Evolutionary conservation across 2,329 filamentous ascomycete species (phyloP).

Genomic region (Penicillium oxalicum): DNA sequence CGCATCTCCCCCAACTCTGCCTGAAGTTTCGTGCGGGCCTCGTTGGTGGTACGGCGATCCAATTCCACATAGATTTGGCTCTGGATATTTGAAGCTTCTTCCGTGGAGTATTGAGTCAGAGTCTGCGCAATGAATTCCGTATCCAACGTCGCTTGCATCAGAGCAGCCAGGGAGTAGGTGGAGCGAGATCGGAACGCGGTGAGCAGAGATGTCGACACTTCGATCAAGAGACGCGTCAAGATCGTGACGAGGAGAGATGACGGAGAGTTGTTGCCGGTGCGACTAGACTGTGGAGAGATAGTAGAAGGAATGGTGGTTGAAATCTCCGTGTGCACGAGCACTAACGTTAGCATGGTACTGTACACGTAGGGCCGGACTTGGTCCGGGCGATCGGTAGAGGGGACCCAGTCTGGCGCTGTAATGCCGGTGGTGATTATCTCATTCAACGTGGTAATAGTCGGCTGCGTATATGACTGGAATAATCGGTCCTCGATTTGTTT

Average conservation of each 20-base stretch:
- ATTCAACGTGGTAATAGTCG: constrained; percentile 62
- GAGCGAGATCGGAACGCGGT: constrained; percentile 65
- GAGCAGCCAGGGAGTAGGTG: constrained; percentile 67
- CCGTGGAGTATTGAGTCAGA: constrained; percentile 79
- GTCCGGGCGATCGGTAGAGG: constrained; percentile 54
- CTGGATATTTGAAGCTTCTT: constrained; percentile 73
- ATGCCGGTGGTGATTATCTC: constrained; percentile 69
- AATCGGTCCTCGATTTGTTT: constrained; percentile 83
- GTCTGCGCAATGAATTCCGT: constrained; percentile 97
- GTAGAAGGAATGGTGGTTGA: constrained; percentile 64
- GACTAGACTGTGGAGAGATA: constrained; percentile 68
- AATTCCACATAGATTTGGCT: constrained; percentile 87
- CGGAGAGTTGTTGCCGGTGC: constrained; percentile 60
- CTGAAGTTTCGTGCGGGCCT: constrained; percentile 72
- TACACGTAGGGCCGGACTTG: constrained; percentile 87
- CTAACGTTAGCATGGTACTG: constrained; percentile 73
- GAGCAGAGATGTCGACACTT: constrained; percentile 72
- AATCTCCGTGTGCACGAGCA: constrained; percentile 86
- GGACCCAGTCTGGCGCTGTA: constrained; percentile 64
- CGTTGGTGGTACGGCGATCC: constrained; percentile 81
- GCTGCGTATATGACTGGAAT: constrained; percentile 86
- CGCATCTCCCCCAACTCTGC: constrained; percentile 86
- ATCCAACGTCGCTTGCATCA: constrained; percentile 96
- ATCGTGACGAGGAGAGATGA: constrained; percentile 69
- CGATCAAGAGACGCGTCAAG: constrained; percentile 78